Percentiles rank a stretch among this genome's conserved stretches.
Evolutionary conservation across 306 rosid species (phyloP).

Genomic region (Cicer pinnatifidum): DNA sequence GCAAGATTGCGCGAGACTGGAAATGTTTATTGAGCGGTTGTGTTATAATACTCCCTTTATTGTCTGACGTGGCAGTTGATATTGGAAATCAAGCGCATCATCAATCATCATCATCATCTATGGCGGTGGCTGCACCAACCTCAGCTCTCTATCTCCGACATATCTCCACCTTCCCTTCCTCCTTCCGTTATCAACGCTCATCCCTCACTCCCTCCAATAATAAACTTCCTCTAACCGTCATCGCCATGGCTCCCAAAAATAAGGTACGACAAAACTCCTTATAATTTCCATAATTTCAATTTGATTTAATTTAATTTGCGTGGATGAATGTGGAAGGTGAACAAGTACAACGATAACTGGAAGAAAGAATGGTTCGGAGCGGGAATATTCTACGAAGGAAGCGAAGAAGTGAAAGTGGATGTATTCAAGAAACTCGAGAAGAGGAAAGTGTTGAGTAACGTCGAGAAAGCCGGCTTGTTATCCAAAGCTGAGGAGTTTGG

Average conservation of each 20-base stretch:
- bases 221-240: conserved; percentile 47
- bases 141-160: conserved; percentile 52
- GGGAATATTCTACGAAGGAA: conserved; percentile 89
- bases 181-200: conserved; percentile 35
- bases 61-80: conserved; percentile 68
- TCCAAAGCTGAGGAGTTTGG: conserved; percentile 90
- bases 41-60: not conserved
- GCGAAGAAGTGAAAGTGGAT: conserved; percentile 84
- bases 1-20: conserved; percentile 21
- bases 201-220: conserved; percentile 33
- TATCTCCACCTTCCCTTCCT: conserved; percentile 43
- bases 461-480: conserved; percentile 78
- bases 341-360: conserved; percentile 79
- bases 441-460: conserved; percentile 80
- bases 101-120: conserved; percentile 41
- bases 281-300: not conserved
- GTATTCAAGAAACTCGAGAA: conserved; percentile 92
- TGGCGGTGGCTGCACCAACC: conserved; percentile 67
- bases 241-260: conserved; percentile 77
- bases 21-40: not conserved
- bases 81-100: conserved; percentile 9
- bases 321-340: conserved; percentile 56
- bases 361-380: conserved; percentile 91
- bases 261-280: conserved; percentile 51
- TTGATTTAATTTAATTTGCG: not conserved